These are phyloP conservation scores for Basidioascus undulatus DNA, from an alignment of 768 basidiomycete genomes.

Conservation along the genomic window DNA sequence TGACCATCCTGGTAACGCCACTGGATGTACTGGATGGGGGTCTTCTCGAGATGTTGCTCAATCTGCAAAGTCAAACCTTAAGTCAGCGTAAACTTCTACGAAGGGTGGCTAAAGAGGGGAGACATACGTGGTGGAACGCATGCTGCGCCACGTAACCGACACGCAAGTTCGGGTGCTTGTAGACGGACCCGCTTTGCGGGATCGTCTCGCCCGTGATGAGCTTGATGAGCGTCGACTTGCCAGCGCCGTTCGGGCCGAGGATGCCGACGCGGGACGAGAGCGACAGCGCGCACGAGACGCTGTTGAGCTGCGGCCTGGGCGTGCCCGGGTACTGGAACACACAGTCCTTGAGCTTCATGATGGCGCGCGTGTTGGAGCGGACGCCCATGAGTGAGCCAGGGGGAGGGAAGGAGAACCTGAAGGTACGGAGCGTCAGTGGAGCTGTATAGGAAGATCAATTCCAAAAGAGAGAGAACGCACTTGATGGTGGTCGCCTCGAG, in stretches of 20 bases:
- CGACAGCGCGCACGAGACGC: constrained; percentile 81
- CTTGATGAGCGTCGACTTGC: constrained; percentile 89
- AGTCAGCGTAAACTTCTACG: neutral
- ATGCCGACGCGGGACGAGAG: constrained; percentile 93
- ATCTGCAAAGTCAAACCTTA: constrained; percentile 5
- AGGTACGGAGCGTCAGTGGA: neutral
- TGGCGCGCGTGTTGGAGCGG: constrained; percentile 80
- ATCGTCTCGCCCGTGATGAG: constrained; percentile 75
- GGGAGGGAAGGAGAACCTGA: constrained; percentile 62
- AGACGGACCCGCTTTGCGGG: constrained; percentile 74
- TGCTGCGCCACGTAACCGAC: constrained; percentile 96
- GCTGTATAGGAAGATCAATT: neutral
- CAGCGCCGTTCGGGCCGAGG: constrained; percentile 96
- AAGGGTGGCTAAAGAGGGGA: neutral
- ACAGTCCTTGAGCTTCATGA: constrained; percentile 72
- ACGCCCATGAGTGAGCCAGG: constrained; percentile 95
- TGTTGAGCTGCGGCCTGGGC: constrained; percentile 47
- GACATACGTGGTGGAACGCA: constrained; percentile 89
- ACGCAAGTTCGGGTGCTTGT: constrained; percentile 80
- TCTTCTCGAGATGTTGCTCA: constrained; percentile 89
- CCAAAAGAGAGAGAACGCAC: constrained; percentile 9
- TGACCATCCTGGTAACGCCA: constrained; percentile 99
- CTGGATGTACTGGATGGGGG: constrained; percentile 86
- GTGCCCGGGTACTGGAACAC: constrained; percentile 87
- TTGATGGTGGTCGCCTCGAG: constrained; percentile 79